A percentile compares a stretch with the other conserved stretches of the same genome.
These are phyloP conservation scores for Pseudogymnoascus destructans DNA, from an alignment of 2,329 filamentous ascomycete genomes.

Conservation along the genomic window DNA sequence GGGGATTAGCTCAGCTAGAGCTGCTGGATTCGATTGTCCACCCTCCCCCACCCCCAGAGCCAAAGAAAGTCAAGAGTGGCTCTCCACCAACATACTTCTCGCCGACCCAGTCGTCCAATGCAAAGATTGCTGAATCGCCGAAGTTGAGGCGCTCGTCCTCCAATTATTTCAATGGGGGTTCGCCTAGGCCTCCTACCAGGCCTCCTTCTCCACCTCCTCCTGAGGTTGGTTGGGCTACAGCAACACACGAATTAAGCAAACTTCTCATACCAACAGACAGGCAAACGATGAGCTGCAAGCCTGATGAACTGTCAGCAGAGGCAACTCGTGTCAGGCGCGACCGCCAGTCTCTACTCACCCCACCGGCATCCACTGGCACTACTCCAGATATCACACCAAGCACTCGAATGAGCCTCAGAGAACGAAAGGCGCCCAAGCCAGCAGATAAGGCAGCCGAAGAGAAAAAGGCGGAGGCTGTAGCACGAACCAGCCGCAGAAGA, in stretches of 20 bases:
- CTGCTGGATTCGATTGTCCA: conserved; percentile 51
- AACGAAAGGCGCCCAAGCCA: conserved; percentile 48
- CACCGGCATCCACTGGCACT: conserved; percentile 23
- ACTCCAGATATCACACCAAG: conserved; percentile 27
- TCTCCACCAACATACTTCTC: conserved; percentile 65
- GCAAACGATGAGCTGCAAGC: conserved; percentile 60
- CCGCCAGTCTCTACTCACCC: conserved; percentile 41
- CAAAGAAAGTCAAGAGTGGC: conserved; percentile 41
- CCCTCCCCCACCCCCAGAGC: conserved; percentile 36
- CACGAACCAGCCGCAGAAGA: conserved; percentile 39
- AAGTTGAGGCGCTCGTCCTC: conserved; percentile 53
- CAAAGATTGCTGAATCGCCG: conserved; percentile 59
- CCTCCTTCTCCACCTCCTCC: conserved; percentile 57
- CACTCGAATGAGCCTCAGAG: conserved; percentile 60
- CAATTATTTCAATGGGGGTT: conserved; percentile 32
- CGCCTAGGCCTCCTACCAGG: conserved; percentile 30
- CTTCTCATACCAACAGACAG: conserved; percentile 66
- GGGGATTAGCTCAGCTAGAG: conserved; percentile 52
- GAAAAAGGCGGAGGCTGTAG: conserved; percentile 28
- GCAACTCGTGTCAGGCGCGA: conserved; percentile 51
- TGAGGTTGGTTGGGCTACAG: conserved; percentile 72
- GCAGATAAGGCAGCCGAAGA: conserved; percentile 39
- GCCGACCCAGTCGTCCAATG: conserved; percentile 75
- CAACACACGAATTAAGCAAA: conserved; percentile 71
- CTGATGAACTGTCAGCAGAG: conserved; percentile 66